Evolutionary conservation across 768 basidiomycete genomes (phyloP), one percentile per base, ranked within the genome.

Genomic region (Hypholoma fasciculare): DNA sequence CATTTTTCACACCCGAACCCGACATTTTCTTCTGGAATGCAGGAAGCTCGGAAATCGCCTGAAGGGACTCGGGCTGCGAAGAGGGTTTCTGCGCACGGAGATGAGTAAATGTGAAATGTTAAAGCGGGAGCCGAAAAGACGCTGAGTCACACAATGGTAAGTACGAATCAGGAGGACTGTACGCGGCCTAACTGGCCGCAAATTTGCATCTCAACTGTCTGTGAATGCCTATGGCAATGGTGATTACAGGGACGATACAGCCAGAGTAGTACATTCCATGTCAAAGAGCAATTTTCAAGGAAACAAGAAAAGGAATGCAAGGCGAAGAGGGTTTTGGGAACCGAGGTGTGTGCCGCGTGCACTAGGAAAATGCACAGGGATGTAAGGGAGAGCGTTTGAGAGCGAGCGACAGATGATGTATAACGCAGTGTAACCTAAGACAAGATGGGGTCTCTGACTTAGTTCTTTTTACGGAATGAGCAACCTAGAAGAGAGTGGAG

Each of bases 401-500:
- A 54, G 54, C 44, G 49, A 56, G 54, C 59, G 54, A 48, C 48
- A 59, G 58, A 44, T 38, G 49, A 61, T 61, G 59, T 58, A 64
- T 58, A 67, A 62, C 56, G 60, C 59, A 65, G 59, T 40, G 57
- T 63, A 63, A 54, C 58, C 40, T 62, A 64, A 60, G 56, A 65
- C 54, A 62, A 52, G 56, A 46, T 27, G 42, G 49, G 49, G 51
- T 57, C 30, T 52, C 49, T 59, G 42, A 57, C 54, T 60, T 82
- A 93, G 81, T 89, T 90, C 86, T 98, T 98, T 83, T 90, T 87
- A 78, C 96, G 92, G 90, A 95, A 98, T 61, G 96, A 98, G 78
- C 90, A 96, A 63, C 96, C 95, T 96, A 36, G 51, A 54, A 48
- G n/a, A n/a, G n/a, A 43, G 44, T 43, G 49, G 49, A 49, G 26